Evolutionary conservation across 306 rosid genomes (phyloP), one percentile per base, ranked within the genome.

Genomic region (Quercus mongolica): DNA sequence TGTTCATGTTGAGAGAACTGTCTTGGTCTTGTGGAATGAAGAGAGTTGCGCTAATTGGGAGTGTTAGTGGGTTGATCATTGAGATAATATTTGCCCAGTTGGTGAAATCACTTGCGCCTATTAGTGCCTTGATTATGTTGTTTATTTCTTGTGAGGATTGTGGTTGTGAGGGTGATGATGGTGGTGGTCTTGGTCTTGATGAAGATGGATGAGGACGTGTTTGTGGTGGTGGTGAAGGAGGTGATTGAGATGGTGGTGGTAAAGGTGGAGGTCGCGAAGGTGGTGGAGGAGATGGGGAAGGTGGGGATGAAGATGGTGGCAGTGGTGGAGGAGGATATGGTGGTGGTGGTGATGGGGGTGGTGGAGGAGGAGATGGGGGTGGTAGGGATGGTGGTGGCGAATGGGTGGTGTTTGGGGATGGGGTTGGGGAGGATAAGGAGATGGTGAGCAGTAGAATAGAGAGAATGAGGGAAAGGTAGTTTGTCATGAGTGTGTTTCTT

Each of bases 81-180:
- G 94, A 73, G 55, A 93, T 74, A 10, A 88, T 84, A 70, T 71
- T 74, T 0, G 77, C 78, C 97, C 93, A 91, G 26, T 77, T 52
- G 52, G 65, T 72, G 76, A 90, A 87, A 85, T 90, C 97, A 0
- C 90, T 89, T 0, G 91, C 75, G 12, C 97, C 93, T 28, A 93
- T 88, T 5, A 91, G 79, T 1, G 98, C 91, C 69, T 91, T 88
- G 1, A 93, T 78, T 18, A 93, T 89, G 85, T 89, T 91, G 90
- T 76, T 86, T 5, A 88, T 4, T 28, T 93, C 87, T 25, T 78
- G 85, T 12, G 82, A 76, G 0, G 78, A 11, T 4, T 83, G n/a
- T 38, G 46, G 46, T 38, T 7, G 26, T 1, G 59, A 61, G 0
- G 74, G 33, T 0, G 58, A 61, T 18, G 74, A 23, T 2, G 54